A percentile compares a stretch with the other conserved stretches of the same genome.
These are phyloP conservation scores for Cystobasidium onofrii DNA, from an alignment of 768 basidiomycete genomes.

Conservation along the genomic window DNA sequence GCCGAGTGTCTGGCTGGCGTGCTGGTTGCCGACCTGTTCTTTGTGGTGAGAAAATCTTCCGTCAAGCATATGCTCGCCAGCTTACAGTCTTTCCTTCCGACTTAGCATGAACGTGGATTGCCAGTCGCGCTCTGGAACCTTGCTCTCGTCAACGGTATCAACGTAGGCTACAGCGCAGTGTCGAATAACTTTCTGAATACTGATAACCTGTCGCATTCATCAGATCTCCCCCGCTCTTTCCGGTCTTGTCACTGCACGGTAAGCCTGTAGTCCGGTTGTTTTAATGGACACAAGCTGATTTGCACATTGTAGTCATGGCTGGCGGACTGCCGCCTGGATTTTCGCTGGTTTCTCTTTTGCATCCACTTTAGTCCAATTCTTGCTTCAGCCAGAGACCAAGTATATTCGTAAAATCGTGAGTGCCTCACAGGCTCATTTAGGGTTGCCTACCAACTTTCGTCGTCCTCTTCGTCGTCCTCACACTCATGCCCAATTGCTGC, in stretches of 20 bases:
- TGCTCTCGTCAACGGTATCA: constrained; percentile 9
- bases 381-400: not conserved
- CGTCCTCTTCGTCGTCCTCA: too few species aligned
- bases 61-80: too few species aligned
- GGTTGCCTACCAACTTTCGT: too few species aligned
- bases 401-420: constrained; percentile 6
- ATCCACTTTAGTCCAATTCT: not conserved
- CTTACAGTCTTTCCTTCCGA: too few species aligned
- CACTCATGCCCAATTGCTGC: not conserved
- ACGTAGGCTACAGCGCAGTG: not conserved
- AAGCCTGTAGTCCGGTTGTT: not conserved
- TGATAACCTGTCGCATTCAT: not conserved
- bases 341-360: constrained; percentile 4
- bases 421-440: too few species aligned
- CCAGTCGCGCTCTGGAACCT: not conserved
- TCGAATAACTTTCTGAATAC: not conserved
- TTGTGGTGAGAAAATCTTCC: not conserved
- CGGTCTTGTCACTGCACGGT: constrained; percentile 9
- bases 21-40: constrained; percentile 8
- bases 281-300: not conserved
- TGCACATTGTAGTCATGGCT: not conserved
- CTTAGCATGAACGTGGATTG: not conserved
- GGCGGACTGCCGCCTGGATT: constrained; percentile 8
- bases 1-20: constrained; percentile 5
- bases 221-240: constrained; percentile 2